Evolutionary conservation across 1,284 basidiomycete genomes (phyloP).

Genomic region (Ceratobasidium sp.): DNA sequence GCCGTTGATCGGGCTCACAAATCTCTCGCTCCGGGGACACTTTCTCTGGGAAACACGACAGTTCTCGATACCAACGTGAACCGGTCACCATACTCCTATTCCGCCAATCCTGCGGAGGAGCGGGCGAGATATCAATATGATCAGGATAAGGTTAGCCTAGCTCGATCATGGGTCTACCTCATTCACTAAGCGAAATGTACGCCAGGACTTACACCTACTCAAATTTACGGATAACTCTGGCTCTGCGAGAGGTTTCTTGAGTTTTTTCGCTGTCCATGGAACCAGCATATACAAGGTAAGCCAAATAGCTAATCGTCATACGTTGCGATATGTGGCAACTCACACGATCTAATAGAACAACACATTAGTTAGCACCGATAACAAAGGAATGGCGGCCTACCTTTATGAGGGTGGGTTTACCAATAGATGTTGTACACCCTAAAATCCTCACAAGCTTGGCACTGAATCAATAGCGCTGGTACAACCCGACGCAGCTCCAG

Average conservation of each 20-base stretch:
- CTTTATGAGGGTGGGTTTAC: constrained; percentile 73
- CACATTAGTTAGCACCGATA: constrained; percentile 80
- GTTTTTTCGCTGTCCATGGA: constrained; percentile 86
- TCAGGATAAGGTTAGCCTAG: constrained; percentile 70
- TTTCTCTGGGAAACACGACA: constrained; percentile 77
- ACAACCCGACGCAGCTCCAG: constrained; percentile 75
- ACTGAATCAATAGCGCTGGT: constrained; percentile 71
- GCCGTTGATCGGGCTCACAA: constrained; percentile 79
- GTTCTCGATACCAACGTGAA: constrained; percentile 78
- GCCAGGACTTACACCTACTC: constrained; percentile 69
- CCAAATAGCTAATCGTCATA: constrained; percentile 27
- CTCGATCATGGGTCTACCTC: not conserved
- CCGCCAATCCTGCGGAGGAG: constrained; percentile 78
- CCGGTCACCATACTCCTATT: constrained; percentile 78
- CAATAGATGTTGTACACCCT: not conserved
- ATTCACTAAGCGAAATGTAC: not conserved
- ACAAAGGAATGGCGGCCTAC: constrained; percentile 87
- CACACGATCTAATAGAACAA: constrained; percentile 84
- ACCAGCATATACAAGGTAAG: constrained; percentile 80
- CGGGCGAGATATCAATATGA: constrained; percentile 75
- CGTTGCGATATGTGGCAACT: too few relatives aligned
- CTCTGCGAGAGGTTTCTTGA: constrained; percentile 76
- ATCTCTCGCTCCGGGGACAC: constrained; percentile 70
- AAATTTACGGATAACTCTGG: constrained; percentile 71
- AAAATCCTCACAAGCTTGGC: too few relatives aligned